A percentile compares a stretch with the other conserved stretches of the same genome.
Conservation (phyloP, 2,329 filamentous ascomycete genomes). For the Alternaria triticimaculans region DNA sequence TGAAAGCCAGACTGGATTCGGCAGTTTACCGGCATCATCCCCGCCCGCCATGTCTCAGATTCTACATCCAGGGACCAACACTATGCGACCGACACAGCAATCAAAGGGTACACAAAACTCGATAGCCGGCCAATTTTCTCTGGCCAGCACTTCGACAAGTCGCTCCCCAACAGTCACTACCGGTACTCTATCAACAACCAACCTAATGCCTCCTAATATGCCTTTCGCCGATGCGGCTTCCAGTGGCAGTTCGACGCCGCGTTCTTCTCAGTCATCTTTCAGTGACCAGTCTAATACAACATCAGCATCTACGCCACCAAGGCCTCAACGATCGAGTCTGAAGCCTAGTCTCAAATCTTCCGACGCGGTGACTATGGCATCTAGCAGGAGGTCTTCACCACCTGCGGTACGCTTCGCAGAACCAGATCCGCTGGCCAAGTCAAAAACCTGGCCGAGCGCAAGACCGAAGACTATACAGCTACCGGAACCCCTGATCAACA, state of each 20-base stretch:
- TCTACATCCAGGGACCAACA: constrained; percentile 17
- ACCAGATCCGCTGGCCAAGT: constrained; percentile 19
- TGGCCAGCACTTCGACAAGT: constrained; percentile 11
- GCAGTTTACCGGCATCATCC: constrained; percentile 27
- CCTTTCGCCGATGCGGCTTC: constrained; percentile 16
- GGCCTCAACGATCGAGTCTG: constrained; percentile 23
- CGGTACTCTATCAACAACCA: background rate
- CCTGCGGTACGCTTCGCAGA: constrained; percentile 35
- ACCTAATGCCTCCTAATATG: constrained; percentile 9
- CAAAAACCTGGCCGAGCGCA: constrained; percentile 4
- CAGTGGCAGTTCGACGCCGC: constrained; percentile 26
- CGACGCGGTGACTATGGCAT: constrained; percentile 16
- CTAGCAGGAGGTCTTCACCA: constrained; percentile 24
- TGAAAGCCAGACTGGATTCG: constrained; percentile 18
- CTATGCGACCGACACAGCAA: constrained; percentile 25
- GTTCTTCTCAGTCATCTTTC: constrained; percentile 23
- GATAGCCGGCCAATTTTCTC: constrained; percentile 1
- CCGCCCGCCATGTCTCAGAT: constrained; percentile 27
- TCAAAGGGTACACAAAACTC: constrained; percentile 25
- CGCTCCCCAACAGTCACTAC: background rate
- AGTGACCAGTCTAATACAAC: constrained; percentile 27
- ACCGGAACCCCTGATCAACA: constrained; percentile 9
- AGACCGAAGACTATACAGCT: constrained; percentile 6
- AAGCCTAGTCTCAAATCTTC: constrained; percentile 32
- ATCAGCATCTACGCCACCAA: constrained; percentile 16